phyloP scores from a whole-genome alignment of 1,284 basidiomycete species.

The Microbotryum saponariae region DNA sequence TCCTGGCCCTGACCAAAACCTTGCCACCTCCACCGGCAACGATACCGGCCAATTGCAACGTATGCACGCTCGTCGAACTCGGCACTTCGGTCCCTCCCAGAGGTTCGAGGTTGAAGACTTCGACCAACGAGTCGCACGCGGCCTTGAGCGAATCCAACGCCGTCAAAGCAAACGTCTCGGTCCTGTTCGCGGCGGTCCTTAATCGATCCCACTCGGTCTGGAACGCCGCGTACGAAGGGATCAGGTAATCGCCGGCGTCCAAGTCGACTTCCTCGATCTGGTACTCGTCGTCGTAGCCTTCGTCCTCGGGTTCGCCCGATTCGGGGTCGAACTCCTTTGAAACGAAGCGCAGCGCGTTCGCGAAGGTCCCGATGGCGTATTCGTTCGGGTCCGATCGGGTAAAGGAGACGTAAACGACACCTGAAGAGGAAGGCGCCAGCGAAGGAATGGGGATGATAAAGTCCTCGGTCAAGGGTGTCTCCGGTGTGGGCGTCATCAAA shows the following conservation, averaged over 20 bases:
- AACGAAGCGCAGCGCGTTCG: slow-evolving; percentile 88
- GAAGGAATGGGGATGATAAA: slow-evolving; percentile 82
- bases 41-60: slow-evolving; percentile 82
- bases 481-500: slow-evolving; percentile 74
- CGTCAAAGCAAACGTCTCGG: slow-evolving; percentile 89
- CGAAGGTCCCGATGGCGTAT: slow-evolving; percentile 79
- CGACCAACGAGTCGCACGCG: slow-evolving; percentile 85
- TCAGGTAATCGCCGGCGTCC: slow-evolving; percentile 82
- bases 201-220: slow-evolving; percentile 90
- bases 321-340: slow-evolving; percentile 96
- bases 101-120: slow-evolving; percentile 93
- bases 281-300: slow-evolving; percentile 98
- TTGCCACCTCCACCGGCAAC: slow-evolving; percentile 84
- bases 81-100: slow-evolving; percentile 80
- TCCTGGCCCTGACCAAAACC: slow-evolving; percentile 84
- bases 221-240: slow-evolving; percentile 86
- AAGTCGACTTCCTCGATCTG: slow-evolving; percentile 93
- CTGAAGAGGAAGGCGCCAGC: slow-evolving; percentile 63
- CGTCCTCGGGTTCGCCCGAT: slow-evolving; percentile 93
- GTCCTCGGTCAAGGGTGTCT: slow-evolving; percentile 72
- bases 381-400: slow-evolving; percentile 67
- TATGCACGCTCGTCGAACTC: slow-evolving; percentile 79
- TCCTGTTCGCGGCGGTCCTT: slow-evolving; percentile 62
- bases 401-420: slow-evolving; percentile 88
- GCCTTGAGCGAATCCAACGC: slow-evolving; percentile 90